phyloP scores from a whole-genome alignment of 164 flowering plant species.

The Protea cynaroides region DNA sequence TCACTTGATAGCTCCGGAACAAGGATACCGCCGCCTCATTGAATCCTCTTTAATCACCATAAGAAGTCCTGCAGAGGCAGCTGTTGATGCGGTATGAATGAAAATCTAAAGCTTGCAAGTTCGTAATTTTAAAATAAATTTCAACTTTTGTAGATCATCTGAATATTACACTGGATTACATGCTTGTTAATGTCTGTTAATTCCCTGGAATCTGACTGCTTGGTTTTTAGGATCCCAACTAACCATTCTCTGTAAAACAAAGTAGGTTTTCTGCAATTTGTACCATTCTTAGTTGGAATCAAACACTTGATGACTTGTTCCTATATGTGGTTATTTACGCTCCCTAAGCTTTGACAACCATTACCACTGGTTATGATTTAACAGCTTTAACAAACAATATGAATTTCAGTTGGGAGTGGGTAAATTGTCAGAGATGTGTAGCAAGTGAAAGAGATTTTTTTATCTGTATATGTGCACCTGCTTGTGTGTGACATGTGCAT shows the following conservation, averaged over 20 bases:
- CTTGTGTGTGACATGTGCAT: background rate
- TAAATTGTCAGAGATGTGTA: background rate
- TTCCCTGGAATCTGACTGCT: background rate
- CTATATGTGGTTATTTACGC: too few relatives aligned
- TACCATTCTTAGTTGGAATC: background rate
- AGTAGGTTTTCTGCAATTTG: too few relatives aligned
- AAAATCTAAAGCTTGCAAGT: background rate
- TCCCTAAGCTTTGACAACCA: too few relatives aligned
- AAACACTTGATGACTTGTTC: too few relatives aligned
- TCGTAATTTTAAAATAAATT: background rate
- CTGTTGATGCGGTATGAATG: constrained; percentile 62
- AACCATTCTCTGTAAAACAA: too few relatives aligned
- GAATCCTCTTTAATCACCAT: constrained; percentile 52
- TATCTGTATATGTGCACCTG: background rate
- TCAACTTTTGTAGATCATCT: background rate
- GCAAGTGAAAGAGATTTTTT: background rate
- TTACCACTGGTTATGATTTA: background rate
- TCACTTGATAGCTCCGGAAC: constrained; percentile 84
- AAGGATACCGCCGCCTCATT: constrained; percentile 72
- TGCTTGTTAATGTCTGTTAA: background rate
- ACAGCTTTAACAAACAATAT: background rate
- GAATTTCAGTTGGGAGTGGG: background rate
- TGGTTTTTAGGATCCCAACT: background rate
- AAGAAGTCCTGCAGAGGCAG: constrained; percentile 71
- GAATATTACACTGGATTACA: background rate